Base-by-base conservation (phyloP, 306 rosid genomes). In the Boehmeria nivea region DNA sequence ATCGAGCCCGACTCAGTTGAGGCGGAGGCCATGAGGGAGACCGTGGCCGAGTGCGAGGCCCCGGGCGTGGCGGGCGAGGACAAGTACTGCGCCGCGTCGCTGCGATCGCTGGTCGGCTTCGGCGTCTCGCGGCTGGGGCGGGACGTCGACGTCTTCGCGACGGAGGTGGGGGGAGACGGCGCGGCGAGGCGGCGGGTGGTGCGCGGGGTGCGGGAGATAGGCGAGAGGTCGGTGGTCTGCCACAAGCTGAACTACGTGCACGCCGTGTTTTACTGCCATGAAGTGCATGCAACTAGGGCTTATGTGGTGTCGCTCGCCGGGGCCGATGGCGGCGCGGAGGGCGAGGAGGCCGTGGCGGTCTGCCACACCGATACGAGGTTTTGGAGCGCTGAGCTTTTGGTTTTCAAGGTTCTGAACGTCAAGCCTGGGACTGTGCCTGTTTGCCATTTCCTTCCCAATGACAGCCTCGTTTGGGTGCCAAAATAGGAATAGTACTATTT, bases 261-360 rank as follows among this genome's bases (percentile, higher is more conserved):
- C 42, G 78, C 67, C 24, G 78, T 72, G 46, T 72, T 67, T 36
- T 72, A 64, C 18, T 77, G 82, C 52, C 82, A 77, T 22, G 65
- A 59, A 45, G 21, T 60, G 2, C 58, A 12, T 0, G 48, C 47
- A 3, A 45, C 70, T 12, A 64, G 55, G 42, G 44, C 71, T 19
- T 77, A 72, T 26, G 19, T 1, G 43, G 75, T 77, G 17, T 64
- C 78, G 1, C 23, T 72, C 70, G 72, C 42, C 46, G 59, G 60
- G 12, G 28, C 48, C 12, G 75, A 68, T 33, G 73, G 70, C 23
- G n/a, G 40, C 0, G 64, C 60, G 36, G n/a, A n/a, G n/a, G n/a
- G n/a, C n/a, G 64, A 59, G 11, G 44, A 68, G n/a, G 78, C 72
- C 0, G 14, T 67, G 18, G 78, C 75, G 15, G 51, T 72, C 50